Evolutionary conservation across 805 yeast species (phyloP).

Genomic region (Lipomyces yamadae): DNA sequence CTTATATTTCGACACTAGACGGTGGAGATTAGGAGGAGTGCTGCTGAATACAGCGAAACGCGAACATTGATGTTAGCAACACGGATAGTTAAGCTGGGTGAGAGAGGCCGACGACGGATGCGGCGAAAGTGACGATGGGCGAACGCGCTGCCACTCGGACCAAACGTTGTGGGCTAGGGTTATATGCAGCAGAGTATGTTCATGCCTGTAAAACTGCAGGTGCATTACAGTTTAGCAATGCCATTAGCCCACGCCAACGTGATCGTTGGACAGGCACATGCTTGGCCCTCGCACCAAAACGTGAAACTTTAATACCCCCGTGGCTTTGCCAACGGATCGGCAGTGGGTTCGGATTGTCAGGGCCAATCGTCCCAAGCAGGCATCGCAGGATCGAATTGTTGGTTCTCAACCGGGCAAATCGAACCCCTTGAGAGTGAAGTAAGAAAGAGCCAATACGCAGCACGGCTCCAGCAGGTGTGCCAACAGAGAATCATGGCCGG

Average conservation of each 20-base stretch:
- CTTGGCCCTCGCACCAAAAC: neutral
- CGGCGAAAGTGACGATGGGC: conserved; percentile 14
- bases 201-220: neutral
- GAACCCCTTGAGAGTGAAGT: too few species aligned
- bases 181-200: too few species aligned
- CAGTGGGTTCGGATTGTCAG: neutral
- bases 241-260: neutral
- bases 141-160: neutral
- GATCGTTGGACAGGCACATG: neutral
- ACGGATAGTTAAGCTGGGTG: neutral
- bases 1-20: neutral
- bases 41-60: neutral
- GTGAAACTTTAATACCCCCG: neutral
- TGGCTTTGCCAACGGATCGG: neutral
- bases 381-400: neutral
- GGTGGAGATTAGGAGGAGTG: neutral
- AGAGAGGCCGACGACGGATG: neutral
- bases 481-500: conserved; percentile 15
- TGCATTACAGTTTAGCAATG: neutral
- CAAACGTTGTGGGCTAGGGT: conserved; percentile 25
- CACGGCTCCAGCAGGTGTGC: neutral
- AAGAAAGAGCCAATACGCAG: too few species aligned
- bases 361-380: conserved; percentile 23
- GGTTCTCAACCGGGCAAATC: neutral
- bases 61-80: neutral